Percentiles rank a stretch among this genome's conserved stretches.
phyloP scores from a whole-genome alignment of 139 green algal genomes.

The Deuterostichococcus epilithicus region DNA sequence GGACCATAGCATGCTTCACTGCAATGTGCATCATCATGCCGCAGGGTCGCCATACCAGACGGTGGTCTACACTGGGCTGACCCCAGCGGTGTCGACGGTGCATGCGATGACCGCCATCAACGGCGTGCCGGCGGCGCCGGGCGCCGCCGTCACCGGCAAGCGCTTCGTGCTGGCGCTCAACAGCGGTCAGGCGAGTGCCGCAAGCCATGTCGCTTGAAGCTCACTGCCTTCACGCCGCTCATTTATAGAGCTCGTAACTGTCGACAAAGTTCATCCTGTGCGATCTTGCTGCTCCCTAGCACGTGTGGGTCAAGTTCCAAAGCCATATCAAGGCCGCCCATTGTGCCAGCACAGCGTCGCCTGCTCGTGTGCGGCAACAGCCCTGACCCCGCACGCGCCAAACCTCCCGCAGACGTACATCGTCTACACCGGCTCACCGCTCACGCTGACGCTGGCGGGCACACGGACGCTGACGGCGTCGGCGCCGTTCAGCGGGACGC shows the following conservation, averaged over 20 bases:
- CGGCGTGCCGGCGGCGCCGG: too few relatives aligned
- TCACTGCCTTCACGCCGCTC: too few relatives aligned
- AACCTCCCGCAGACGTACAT: background rate
- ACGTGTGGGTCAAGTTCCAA: too few relatives aligned
- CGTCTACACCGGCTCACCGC: background rate
- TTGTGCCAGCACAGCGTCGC: too few relatives aligned
- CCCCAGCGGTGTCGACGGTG: background rate
- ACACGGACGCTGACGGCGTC: background rate
- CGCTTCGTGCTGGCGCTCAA: background rate
- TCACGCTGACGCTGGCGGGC: background rate
- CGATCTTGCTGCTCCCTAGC: too few relatives aligned
- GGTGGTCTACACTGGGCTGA: background rate
- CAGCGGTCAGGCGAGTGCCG: background rate
- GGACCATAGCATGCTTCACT: too few relatives aligned
- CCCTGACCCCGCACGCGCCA: background rate
- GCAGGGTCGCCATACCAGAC: background rate
- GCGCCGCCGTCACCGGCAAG: background rate
- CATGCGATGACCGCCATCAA: background rate
- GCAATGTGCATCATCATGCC: too few relatives aligned
- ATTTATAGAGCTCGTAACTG: too few relatives aligned
- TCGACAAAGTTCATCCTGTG: too few relatives aligned
- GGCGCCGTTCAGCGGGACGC: constrained; percentile 34
- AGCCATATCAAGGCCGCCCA: too few relatives aligned
- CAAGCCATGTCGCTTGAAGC: too few relatives aligned
- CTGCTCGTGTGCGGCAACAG: too few relatives aligned